Percentiles rank a stretch among this genome's conserved stretches.
Evolutionary conservation across 2,329 filamentous ascomycete genomes (phyloP).

Genomic region (Aspergillus viridinutans): DNA sequence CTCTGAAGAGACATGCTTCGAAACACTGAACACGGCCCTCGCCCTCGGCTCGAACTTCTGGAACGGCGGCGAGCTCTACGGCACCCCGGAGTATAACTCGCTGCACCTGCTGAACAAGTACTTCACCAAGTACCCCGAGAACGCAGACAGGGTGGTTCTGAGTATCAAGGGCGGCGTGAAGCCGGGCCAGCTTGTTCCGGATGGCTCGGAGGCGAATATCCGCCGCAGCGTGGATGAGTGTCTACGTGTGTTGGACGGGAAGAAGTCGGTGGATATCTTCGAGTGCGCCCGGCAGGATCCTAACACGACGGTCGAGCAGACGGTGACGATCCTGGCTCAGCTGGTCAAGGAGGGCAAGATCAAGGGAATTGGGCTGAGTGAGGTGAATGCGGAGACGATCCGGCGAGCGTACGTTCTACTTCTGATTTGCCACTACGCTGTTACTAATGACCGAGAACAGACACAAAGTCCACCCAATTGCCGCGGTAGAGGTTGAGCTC

Average conservation of each 20-base stretch:
- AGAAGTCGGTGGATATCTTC: slow-evolving; percentile 59
- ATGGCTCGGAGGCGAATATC: slow-evolving; percentile 53
- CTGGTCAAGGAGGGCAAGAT: slow-evolving; percentile 43
- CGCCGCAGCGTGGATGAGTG: slow-evolving; percentile 57
- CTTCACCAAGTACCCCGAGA: slow-evolving; percentile 60
- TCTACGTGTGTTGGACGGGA: slow-evolving; percentile 50
- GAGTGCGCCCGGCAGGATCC: slow-evolving; percentile 56
- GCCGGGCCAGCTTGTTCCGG: slow-evolving; percentile 34
- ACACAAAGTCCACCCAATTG: slow-evolving; percentile 52
- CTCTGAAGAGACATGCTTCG: slow-evolving; percentile 38
- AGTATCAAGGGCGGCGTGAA: slow-evolving; percentile 58
- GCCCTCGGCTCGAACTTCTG: slow-evolving; percentile 49
- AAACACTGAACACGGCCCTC: slow-evolving; percentile 54
- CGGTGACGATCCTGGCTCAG: slow-evolving; percentile 34
- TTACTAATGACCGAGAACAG: slow-evolving; percentile 10
- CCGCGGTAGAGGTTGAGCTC: slow-evolving; percentile 59
- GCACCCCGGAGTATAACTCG: slow-evolving; percentile 54
- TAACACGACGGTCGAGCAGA: slow-evolving; percentile 48
- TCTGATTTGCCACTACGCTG: background rate
- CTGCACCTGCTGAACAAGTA: slow-evolving; percentile 58
- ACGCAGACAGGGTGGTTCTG: slow-evolving; percentile 59
- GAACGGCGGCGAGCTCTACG: slow-evolving; percentile 66
- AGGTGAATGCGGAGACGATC: slow-evolving; percentile 44
- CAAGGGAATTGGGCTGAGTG: slow-evolving; percentile 41
- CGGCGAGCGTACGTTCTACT: slow-evolving; percentile 32